A percentile compares a stretch with the other conserved stretches of the same genome.
Evolutionary conservation across 2,329 filamentous ascomycete genomes (phyloP).

Genomic region (Neonectria punicea): DNA sequence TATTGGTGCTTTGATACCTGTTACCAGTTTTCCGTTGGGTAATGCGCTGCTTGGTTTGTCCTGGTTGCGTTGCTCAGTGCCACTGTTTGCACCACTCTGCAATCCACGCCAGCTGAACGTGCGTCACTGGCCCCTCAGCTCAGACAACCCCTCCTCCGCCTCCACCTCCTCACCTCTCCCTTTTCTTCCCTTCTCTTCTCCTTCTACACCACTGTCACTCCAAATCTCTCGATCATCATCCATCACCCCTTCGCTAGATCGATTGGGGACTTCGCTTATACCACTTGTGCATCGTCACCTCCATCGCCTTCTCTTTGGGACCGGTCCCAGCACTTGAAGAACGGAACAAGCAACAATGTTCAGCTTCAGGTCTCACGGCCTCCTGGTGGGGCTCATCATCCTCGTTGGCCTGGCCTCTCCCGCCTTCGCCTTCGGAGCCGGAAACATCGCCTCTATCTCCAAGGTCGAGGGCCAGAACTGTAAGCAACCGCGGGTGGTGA

Average conservation of each 20-base stretch:
- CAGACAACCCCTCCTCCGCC: constrained; percentile 35
- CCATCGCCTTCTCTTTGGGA: constrained; percentile 20
- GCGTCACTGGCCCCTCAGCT: constrained; percentile 44
- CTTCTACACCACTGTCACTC: constrained; percentile 1
- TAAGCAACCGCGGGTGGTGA: constrained; percentile 49
- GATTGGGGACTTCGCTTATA: constrained; percentile 30
- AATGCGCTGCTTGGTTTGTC: constrained; percentile 22
- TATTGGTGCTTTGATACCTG: constrained; percentile 9
- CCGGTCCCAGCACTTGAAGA: constrained; percentile 33
- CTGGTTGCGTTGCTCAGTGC: constrained; percentile 27
- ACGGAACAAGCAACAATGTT: constrained; percentile 54
- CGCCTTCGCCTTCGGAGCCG: constrained; percentile 83
- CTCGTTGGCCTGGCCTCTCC: constrained; percentile 75
- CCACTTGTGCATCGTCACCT: constrained; percentile 20
- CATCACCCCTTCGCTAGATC: constrained; percentile 32
- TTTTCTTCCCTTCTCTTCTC: constrained; percentile 22
- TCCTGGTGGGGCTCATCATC: constrained; percentile 66
- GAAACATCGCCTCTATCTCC: constrained; percentile 85
- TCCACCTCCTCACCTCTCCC: constrained; percentile 16
- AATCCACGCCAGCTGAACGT: constrained; percentile 38
- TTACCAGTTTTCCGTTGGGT: constrained; percentile 12
- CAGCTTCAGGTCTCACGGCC: constrained; percentile 58
- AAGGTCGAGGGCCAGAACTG: constrained; percentile 87
- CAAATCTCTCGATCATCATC: constrained; percentile 10
- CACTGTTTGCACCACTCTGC: constrained; percentile 22